Evolutionary conservation across 139 green algal species (phyloP).

Genomic region (Ettlia oleoabundans): DNA sequence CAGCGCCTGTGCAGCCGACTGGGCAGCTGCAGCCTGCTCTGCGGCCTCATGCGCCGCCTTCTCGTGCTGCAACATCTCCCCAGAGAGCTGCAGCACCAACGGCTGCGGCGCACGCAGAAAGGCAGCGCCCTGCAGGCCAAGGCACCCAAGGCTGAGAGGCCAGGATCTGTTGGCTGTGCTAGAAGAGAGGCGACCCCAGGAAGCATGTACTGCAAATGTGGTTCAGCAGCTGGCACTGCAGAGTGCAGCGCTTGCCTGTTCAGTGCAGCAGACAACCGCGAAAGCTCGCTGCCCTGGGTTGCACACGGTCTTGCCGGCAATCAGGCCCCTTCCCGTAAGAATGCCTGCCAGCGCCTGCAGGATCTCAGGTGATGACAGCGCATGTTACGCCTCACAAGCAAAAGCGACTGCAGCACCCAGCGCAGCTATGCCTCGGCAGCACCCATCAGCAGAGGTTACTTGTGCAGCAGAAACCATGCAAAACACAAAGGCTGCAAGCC

Average conservation of each 20-base stretch:
- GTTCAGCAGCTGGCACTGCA: neutral
- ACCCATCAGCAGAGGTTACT: too few species aligned
- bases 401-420: conserved; percentile 39
- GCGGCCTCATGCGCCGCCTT: conserved; percentile 30
- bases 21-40: conserved; percentile 13
- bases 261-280: conserved; percentile 3
- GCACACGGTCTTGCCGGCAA: neutral
- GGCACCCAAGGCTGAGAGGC: too few species aligned
- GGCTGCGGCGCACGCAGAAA: conserved; percentile 6
- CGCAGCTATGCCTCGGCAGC: too few species aligned
- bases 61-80: conserved; percentile 30
- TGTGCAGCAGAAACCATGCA: too few species aligned
- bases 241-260: neutral
- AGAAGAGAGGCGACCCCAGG: too few species aligned
- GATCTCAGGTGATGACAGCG: too few species aligned
- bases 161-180: too few species aligned
- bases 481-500: too few species aligned
- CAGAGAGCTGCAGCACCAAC: conserved; percentile 19
- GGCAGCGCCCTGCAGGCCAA: neutral
- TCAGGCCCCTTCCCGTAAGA: conserved; percentile 14
- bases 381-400: conserved; percentile 21
- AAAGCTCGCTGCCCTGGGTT: conserved; percentile 16
- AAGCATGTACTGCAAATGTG: neutral
- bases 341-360: conserved; percentile 36
- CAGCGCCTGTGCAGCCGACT: neutral